phyloP scores from a whole-genome alignment of 148 eudicot species.

The Spergularia marina region DNA sequence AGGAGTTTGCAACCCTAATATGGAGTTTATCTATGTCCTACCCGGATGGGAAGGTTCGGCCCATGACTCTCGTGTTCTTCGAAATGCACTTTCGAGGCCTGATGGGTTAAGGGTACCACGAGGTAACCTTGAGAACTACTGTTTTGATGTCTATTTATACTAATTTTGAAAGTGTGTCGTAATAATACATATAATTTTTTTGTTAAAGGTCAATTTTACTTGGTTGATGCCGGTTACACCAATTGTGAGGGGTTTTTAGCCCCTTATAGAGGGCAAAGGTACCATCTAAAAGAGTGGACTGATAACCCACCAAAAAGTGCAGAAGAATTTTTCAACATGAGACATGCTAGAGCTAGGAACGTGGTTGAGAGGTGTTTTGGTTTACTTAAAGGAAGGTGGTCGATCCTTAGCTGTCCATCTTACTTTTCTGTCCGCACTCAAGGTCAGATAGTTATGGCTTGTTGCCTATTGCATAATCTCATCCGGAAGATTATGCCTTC shows the following conservation, averaged over 20 bases:
- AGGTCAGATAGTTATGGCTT: not conserved
- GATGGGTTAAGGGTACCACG: not conserved
- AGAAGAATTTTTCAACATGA: constrained; percentile 1
- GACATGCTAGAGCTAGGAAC: constrained; percentile 3
- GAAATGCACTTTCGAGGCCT: not conserved
- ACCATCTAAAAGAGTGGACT: not conserved
- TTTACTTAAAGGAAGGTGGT: not conserved
- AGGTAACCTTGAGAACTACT: not conserved
- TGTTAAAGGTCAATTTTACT: not conserved
- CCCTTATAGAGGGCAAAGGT: constrained; percentile 9
- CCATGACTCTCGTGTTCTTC: not conserved
- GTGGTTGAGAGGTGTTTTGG: not conserved
- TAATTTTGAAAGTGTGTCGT: too few species aligned
- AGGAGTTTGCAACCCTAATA: too few species aligned
- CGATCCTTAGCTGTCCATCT: not conserved
- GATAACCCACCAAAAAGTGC: not conserved
- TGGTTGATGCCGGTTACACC: constrained; percentile 2
- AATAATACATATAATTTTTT: not conserved
- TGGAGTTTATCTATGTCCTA: too few species aligned
- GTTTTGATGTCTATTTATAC: too few species aligned
- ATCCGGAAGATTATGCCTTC: too few species aligned
- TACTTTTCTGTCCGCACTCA: not conserved
- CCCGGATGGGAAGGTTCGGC: too few species aligned
- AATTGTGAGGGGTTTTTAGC: constrained; percentile 4
- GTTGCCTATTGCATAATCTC: not conserved